phyloP scores from a whole-genome alignment of 164 flowering plant genomes.

The Taxillus chinensis region DNA sequence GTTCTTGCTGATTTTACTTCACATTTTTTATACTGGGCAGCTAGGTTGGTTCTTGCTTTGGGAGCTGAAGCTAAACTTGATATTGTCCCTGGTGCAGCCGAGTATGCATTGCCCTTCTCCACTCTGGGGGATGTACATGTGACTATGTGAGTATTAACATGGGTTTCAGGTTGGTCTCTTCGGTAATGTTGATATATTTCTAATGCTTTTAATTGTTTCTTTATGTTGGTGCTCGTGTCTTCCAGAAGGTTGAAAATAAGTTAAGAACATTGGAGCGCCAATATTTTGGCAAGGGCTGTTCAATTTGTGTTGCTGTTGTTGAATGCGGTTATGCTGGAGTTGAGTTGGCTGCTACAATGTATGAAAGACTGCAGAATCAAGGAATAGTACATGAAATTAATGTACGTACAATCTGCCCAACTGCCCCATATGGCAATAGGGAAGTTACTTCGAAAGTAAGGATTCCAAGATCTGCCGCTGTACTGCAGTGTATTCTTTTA shows the following conservation, averaged over 20 bases:
- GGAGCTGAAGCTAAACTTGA: slow-evolving; percentile 95
- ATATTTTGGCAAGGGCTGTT: slow-evolving; percentile 48
- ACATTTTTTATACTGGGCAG: slow-evolving; percentile 45
- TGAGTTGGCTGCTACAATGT: slow-evolving; percentile 88
- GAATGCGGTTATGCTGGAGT: slow-evolving; percentile 97
- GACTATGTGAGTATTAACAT: slow-evolving; percentile 19
- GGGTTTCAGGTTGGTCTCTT: background rate
- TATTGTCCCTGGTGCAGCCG: slow-evolving; percentile 78
- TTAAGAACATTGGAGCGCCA: slow-evolving; percentile 55
- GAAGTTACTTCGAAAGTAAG: slow-evolving; percentile 79
- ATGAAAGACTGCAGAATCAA: slow-evolving; percentile 68
- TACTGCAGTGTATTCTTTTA: too few relatives aligned
- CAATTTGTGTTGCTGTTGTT: slow-evolving; percentile 64
- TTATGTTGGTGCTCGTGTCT: background rate
- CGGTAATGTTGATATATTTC: too few relatives aligned
- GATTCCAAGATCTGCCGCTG: too few relatives aligned
- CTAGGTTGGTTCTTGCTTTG: slow-evolving; percentile 98
- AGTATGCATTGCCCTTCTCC: slow-evolving; percentile 82
- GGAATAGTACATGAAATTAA: slow-evolving; percentile 80
- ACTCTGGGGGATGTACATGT: slow-evolving; percentile 85
- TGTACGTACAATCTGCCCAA: slow-evolving; percentile 61
- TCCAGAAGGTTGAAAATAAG: slow-evolving; percentile 64
- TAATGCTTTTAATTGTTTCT: background rate
- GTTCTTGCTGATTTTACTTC: slow-evolving; percentile 14
- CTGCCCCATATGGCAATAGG: slow-evolving; percentile 84